phyloP scores from a whole-genome alignment of 352 stramenopile genomes.

The Phytopythium mirpurense region DNA sequence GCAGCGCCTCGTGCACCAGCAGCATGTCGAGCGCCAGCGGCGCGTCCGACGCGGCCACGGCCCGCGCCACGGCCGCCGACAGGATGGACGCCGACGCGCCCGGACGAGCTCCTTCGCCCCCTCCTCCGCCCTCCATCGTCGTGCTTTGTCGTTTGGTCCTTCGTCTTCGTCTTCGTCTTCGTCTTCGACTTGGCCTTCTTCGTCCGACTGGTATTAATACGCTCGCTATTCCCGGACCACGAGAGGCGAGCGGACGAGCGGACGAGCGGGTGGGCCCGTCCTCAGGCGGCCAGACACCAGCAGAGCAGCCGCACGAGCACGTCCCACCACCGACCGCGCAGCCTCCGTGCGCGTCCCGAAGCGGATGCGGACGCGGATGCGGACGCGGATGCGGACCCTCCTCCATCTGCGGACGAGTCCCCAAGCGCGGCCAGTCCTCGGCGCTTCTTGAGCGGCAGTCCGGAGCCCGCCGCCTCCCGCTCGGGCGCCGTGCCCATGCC shows the following conservation, averaged over 20 bases:
- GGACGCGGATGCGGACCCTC: neutral
- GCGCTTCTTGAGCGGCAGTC: conserved; percentile 8
- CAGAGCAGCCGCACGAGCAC: conserved; percentile 25
- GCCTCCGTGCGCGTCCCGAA: neutral
- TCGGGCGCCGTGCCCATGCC: conserved; percentile 4
- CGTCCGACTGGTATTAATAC: neutral
- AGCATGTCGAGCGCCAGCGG: conserved; percentile 66
- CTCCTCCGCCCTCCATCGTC: neutral
- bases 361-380: neutral
- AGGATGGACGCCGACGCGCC: conserved; percentile 22
- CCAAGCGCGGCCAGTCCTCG: too few species aligned
- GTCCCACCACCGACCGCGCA: conserved; percentile 13
- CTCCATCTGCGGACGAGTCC: neutral
- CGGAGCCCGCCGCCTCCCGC: conserved; percentile 1
- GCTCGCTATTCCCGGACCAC: neutral
- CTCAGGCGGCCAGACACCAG: conserved; percentile 18
- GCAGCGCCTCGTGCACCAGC: conserved; percentile 52
- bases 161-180: neutral
- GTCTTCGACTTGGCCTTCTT: too few species aligned
- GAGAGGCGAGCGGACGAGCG: too few species aligned
- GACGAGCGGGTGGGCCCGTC: too few species aligned
- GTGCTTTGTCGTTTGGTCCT: neutral
- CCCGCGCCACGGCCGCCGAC: conserved; percentile 32
- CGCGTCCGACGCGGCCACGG: conserved; percentile 41
- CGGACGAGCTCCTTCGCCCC: neutral